phyloP scores from a whole-genome alignment of 768 basidiomycete species.

The Rhizopogon vesiculosus region DNA sequence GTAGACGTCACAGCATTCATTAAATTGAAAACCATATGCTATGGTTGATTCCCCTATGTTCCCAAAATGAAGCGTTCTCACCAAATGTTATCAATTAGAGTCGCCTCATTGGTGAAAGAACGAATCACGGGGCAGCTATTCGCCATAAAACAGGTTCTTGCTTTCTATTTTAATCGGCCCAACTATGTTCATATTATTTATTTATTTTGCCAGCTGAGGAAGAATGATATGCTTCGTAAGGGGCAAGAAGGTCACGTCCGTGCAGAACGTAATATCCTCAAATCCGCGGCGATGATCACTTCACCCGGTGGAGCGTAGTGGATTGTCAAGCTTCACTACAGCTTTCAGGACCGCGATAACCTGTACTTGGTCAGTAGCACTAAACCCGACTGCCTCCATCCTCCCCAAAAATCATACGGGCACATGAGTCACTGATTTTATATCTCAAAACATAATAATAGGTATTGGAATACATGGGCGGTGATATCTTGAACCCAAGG shows the following conservation, averaged over 20 bases:
- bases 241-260: constrained; percentile 97
- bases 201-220: constrained; percentile 55
- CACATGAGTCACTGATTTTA: constrained; percentile 45
- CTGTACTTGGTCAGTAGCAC: constrained; percentile 78
- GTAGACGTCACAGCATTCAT: constrained; percentile 83
- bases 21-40: constrained; percentile 90
- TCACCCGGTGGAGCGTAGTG: constrained; percentile 78
- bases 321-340: constrained; percentile 92
- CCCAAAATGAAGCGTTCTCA: constrained; percentile 16
- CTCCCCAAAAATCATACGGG: constrained; percentile 17
- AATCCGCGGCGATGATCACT: constrained; percentile 79
- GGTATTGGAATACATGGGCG: constrained; percentile 94
- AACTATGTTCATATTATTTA: constrained; percentile 16
- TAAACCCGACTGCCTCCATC: constrained; percentile 23
- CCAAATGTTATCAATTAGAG: constrained; percentile 44
- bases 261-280: constrained; percentile 91
- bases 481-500: constrained; percentile 79
- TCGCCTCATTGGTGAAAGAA: constrained; percentile 89
- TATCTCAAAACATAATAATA: constrained; percentile 32
- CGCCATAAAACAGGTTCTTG: constrained; percentile 91
- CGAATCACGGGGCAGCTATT: constrained; percentile 73
- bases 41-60: constrained; percentile 50
- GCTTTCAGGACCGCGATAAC: constrained; percentile 92
- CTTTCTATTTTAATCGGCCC: constrained; percentile 21
- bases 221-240: constrained; percentile 91